These are phyloP conservation scores for Fusarium anthophilum DNA, from an alignment of 2,329 filamentous ascomycete genomes.

Conservation along the genomic window DNA sequence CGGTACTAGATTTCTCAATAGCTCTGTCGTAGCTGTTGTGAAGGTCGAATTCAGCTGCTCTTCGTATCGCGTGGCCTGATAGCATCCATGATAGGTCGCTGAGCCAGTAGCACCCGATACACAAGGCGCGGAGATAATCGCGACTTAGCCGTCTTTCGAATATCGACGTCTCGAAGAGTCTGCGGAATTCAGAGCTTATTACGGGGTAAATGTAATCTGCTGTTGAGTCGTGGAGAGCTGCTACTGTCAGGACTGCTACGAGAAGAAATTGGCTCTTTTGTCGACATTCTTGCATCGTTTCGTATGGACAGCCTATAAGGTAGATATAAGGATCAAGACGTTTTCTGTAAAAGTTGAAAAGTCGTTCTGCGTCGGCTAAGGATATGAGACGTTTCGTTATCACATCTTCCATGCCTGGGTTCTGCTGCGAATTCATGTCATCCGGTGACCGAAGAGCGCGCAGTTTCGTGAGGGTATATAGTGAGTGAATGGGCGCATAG, in stretches of 20 bases:
- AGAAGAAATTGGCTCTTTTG: conserved; percentile 65
- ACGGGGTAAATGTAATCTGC: conserved; percentile 59
- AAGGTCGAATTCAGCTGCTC: conserved; percentile 57
- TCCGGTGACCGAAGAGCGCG: conserved; percentile 46
- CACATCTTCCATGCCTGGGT: conserved; percentile 40
- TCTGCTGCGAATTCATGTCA: conserved; percentile 14
- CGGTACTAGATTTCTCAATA: conserved; percentile 43
- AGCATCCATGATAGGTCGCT: conserved; percentile 69
- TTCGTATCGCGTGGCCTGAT: conserved; percentile 60
- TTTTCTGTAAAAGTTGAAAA: conserved; percentile 59
- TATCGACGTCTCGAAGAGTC: conserved; percentile 58
- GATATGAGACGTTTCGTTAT: conserved; percentile 52
- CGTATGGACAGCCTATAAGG: conserved; percentile 59
- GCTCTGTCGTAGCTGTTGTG: conserved; percentile 51
- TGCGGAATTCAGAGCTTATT: conserved; percentile 64
- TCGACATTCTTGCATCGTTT: conserved; percentile 59
- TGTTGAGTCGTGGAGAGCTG: conserved; percentile 64
- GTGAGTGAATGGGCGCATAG: conserved; percentile 48
- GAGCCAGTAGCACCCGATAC: conserved; percentile 69
- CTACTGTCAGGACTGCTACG: conserved; percentile 64
- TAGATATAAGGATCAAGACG: conserved; percentile 62
- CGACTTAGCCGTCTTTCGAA: conserved; percentile 47
- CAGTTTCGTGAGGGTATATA: conserved; percentile 48
- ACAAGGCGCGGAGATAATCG: conserved; percentile 67
- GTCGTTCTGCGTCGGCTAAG: conserved; percentile 57